Conservation (phyloP, 2,329 filamentous ascomycete genomes). For the Pseudonectria buxi region DNA sequence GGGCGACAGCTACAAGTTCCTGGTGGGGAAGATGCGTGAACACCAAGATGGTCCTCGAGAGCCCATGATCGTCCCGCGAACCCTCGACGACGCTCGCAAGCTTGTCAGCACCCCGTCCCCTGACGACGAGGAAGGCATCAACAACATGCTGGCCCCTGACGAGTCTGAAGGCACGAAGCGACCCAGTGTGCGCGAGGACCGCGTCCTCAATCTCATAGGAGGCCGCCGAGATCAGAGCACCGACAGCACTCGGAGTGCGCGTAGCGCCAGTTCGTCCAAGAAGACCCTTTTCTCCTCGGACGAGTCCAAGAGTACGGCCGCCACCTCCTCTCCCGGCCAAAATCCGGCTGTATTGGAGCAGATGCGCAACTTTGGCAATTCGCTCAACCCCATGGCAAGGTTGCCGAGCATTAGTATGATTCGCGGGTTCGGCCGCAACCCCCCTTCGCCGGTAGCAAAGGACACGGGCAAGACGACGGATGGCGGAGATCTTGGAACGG, state of each 20-base stretch:
- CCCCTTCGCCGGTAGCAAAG: conserved; percentile 34
- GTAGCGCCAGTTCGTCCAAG: conserved; percentile 55
- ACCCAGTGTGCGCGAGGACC: conserved; percentile 47
- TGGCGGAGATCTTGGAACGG: conserved; percentile 51
- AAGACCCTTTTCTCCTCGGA: conserved; percentile 45
- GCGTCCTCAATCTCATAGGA: conserved; percentile 63
- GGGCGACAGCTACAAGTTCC: conserved; percentile 87
- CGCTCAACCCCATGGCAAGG: conserved; percentile 75
- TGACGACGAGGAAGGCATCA: conserved; percentile 55
- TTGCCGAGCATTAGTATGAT: conserved; percentile 69
- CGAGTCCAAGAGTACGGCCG: conserved; percentile 22
- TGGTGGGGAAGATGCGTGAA: conserved; percentile 83
- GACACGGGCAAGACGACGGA: conserved; percentile 37
- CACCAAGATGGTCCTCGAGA: conserved; percentile 40
- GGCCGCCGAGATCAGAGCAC: conserved; percentile 70
- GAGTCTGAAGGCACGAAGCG: conserved; percentile 27
- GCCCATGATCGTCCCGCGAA: conserved; percentile 67
- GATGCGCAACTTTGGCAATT: conserved; percentile 72
- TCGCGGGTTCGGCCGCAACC: conserved; percentile 62
- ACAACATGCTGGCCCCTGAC: conserved; percentile 40
- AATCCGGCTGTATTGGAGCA: conserved; percentile 66
- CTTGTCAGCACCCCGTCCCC: conserved; percentile 69
- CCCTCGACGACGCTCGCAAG: conserved; percentile 85
- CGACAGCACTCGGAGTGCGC: conserved; percentile 63
- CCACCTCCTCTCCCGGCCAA: conserved; percentile 14